These are phyloP conservation scores for Cercophora scortea DNA, from an alignment of 495 filamentous ascomycete genomes.

Conservation along the genomic window DNA sequence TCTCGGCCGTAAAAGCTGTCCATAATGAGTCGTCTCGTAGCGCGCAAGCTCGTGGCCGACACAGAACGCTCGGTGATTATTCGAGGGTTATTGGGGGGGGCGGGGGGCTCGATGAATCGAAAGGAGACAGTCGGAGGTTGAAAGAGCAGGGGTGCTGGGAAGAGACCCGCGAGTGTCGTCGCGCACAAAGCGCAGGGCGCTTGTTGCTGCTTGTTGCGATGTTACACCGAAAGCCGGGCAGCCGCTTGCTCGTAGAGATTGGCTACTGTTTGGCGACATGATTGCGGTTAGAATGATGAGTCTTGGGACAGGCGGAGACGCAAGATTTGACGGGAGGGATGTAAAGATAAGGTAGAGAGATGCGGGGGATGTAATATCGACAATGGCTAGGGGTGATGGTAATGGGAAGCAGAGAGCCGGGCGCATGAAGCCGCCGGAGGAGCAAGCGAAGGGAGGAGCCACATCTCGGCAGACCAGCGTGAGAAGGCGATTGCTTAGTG, in stretches of 20 bases:
- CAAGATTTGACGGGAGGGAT: neutral
- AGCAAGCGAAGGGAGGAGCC: constrained; percentile 14
- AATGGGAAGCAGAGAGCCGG: constrained; percentile 12
- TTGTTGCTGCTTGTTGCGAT: constrained; percentile 20
- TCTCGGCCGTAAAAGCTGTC: constrained; percentile 41
- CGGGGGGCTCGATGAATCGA: neutral
- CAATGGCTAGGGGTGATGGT: constrained; percentile 10
- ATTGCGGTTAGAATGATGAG: constrained; percentile 45
- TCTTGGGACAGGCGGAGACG: constrained; percentile 20
- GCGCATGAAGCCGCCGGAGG: constrained; percentile 20
- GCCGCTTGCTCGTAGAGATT: constrained; percentile 14
- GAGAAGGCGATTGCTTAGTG: constrained; percentile 4
- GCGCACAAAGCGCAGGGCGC: constrained; percentile 5
- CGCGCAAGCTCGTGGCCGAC: neutral
- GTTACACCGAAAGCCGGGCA: constrained; percentile 16
- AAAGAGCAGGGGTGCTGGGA: neutral
- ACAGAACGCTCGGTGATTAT: too few species aligned
- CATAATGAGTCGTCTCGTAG: constrained; percentile 20
- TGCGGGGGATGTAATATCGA: constrained; percentile 21
- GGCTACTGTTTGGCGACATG: constrained; percentile 42
- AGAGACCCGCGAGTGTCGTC: neutral
- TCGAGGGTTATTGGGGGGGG: too few species aligned
- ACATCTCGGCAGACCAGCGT: constrained; percentile 7
- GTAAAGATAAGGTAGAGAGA: constrained; percentile 21
- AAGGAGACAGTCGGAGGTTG: neutral